Base-by-base conservation (phyloP, 2,329 filamentous ascomycete genomes). In the Cladobotryum mycophilum region DNA sequence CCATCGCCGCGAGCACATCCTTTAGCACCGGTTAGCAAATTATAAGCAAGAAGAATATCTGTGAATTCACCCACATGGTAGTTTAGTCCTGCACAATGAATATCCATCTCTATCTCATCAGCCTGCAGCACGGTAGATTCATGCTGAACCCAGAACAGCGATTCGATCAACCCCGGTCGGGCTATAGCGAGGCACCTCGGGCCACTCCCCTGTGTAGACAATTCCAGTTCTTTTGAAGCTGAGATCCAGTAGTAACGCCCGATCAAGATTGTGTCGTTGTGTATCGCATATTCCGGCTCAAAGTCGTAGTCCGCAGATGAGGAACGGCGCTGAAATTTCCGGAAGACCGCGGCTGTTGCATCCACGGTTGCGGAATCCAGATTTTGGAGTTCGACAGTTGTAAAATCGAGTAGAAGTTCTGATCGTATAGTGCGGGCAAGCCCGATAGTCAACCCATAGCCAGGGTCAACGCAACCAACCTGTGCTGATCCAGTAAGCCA, bases 1-100 rank as follows among this genome's bases (percentile, higher is more conserved):
- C 47, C 49, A 54, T 48, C 12, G 48, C 40, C 12, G 53, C 33
- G 17, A 57, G 18, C 8, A 58, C 33, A 17, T 60, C 56, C 49
- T 59, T 7, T 5, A 40, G 54, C 45, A n/a, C 46, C 43, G 2
- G 41, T 53, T 11, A 64, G 52, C 13, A 62, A 46, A 7, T 59
- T 62, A 7, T 60, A 55, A 7, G 55, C 58, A 8, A 20, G 14
- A 12, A 6, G n/a, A 1, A n/a, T 45, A 34, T 7, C 11, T 15
- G 8, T 5, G 7, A 15, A 5, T 42, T n/a, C n/a, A 6, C 14
- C 12, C 44, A 6, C 44, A 9, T 20, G 33, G 13, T 49, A 52
- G 41, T 52, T 52, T 46, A 52, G 40, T n/a, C 46, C 50, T 6
- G 45, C 25, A 12, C 40, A 22, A 15, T 41, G 41, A 12, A 43